These are phyloP conservation scores for Scutellaria minor DNA, from an alignment of 257 asterid species.

Conservation along the genomic window DNA sequence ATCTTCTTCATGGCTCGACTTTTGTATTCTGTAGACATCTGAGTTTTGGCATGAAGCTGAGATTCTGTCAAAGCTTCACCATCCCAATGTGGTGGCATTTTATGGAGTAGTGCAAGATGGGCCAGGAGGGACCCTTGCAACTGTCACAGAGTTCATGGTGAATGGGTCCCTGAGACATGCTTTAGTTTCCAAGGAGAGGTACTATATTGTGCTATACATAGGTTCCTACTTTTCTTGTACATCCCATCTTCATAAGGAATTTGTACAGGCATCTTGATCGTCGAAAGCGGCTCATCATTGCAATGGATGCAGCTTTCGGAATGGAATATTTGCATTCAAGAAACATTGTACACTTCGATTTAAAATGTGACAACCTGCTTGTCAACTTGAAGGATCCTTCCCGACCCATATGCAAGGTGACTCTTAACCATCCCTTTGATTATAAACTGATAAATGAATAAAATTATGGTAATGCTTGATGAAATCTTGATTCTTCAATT, in stretches of 20 bases:
- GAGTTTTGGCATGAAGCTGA: constrained; percentile 97
- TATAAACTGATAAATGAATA: no score
- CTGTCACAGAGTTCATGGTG: constrained; percentile 94
- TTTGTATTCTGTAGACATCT: constrained; percentile 51
- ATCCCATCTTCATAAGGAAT: constrained; percentile 24
- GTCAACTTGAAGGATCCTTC: constrained; percentile 94
- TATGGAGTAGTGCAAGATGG: constrained; percentile 98
- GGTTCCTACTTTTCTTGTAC: constrained; percentile 6
- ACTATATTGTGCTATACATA: constrained; percentile 24
- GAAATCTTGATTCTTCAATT: neutral
- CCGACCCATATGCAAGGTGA: constrained; percentile 96
- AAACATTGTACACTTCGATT: constrained; percentile 92
- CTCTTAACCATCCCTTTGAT: constrained; percentile 1
- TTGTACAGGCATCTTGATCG: constrained; percentile 85
- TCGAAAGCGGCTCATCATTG: constrained; percentile 88
- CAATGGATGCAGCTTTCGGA: constrained; percentile 98
- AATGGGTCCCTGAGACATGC: constrained; percentile 92
- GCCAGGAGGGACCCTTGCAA: constrained; percentile 93
- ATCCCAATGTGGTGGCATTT: constrained; percentile 95
- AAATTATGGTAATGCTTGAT: constrained; percentile 9
- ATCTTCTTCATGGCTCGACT: constrained; percentile 23
- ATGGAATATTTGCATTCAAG: constrained; percentile 96
- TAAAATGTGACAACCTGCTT: constrained; percentile 93
- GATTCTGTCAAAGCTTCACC: constrained; percentile 93
- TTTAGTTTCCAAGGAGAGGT: constrained; percentile 82